Evolutionary conservation across 768 basidiomycete species (phyloP).

Genomic region (Psilocybe cyanescens): DNA sequence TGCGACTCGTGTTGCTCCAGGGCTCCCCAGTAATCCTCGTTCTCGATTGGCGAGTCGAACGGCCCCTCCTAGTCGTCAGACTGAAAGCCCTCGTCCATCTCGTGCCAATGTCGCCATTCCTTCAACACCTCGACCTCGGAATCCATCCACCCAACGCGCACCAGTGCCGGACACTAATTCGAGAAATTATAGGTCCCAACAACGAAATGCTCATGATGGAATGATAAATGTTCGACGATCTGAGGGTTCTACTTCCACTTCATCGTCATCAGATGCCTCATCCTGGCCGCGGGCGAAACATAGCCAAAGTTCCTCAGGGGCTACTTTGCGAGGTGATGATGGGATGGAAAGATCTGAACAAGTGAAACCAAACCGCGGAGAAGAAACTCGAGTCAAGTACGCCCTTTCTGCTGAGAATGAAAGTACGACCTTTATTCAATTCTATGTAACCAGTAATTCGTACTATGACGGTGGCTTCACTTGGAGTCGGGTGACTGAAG

Average conservation of each 20-base stretch:
- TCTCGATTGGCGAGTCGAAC: constrained; percentile 15
- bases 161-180: constrained; percentile 10
- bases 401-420: background rate
- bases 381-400: background rate
- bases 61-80: constrained; percentile 2
- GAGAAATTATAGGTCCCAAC: background rate
- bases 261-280: constrained; percentile 33
- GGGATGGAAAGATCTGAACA: background rate
- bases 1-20: constrained; percentile 18
- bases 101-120: constrained; percentile 1
- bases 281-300: constrained; percentile 40
- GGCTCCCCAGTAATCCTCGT: constrained; percentile 29
- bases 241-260: constrained; percentile 28
- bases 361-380: background rate
- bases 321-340: constrained; percentile 46
- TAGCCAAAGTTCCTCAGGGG: constrained; percentile 42
- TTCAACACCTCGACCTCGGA: constrained; percentile 13
- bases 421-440: background rate
- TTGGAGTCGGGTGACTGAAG: constrained; percentile 61
- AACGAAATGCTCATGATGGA: background rate
- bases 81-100: constrained; percentile 1
- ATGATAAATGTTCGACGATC: constrained; percentile 14
- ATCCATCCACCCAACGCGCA: background rate
- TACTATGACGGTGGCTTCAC: constrained; percentile 14
- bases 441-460: background rate